Percentiles rank a stretch among this genome's conserved stretches.
Evolutionary conservation across 495 filamentous ascomycete species (phyloP).

Genomic region (Aspergillus sclerotioniger): DNA sequence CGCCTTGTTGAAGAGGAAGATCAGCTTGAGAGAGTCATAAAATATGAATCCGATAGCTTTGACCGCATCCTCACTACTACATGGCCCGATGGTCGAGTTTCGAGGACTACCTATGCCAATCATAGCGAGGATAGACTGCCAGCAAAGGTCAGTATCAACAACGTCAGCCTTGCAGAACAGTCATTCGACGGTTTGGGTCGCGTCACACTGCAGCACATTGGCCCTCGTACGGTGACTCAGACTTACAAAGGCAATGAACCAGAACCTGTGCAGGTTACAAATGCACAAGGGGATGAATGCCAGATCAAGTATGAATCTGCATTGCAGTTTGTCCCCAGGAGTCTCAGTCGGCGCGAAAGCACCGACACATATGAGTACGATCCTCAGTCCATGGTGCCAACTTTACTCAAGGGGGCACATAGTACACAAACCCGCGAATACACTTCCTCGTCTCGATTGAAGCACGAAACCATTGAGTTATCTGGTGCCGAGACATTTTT

Average conservation of each 20-base stretch:
- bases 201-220: neutral
- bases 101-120: neutral
- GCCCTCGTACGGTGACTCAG: neutral
- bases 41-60: slow-evolving; percentile 10
- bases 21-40: neutral
- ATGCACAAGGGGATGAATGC: no score
- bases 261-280: neutral
- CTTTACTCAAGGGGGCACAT: neutral
- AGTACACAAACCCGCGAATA: neutral
- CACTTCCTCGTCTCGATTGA: neutral
- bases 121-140: neutral
- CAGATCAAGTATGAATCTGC: no score
- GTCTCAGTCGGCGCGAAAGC: neutral
- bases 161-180: neutral
- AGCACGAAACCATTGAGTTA: neutral
- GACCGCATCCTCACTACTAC: slow-evolving; percentile 4
- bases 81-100: neutral
- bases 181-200: slow-evolving; percentile 3
- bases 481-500: neutral
- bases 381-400: neutral
- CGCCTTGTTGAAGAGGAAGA: neutral
- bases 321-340: neutral
- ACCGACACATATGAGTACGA: neutral
- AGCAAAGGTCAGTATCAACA: neutral
- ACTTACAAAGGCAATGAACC: neutral